phyloP scores from a whole-genome alignment of 176 grass and related monocot genomes.

The Aegilops tauschii region DNA sequence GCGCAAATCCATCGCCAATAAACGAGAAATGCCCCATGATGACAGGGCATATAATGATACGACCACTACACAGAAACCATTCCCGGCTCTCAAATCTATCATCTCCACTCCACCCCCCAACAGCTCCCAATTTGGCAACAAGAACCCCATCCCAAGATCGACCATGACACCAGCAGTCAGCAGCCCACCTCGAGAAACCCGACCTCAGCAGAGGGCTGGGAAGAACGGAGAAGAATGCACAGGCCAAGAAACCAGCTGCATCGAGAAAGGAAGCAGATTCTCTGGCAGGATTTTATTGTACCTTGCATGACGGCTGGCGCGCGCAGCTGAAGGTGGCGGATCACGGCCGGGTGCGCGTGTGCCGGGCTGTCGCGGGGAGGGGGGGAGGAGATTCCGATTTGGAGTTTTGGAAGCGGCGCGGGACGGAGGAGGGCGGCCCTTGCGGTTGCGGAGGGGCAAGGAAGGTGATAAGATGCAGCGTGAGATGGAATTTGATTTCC shows the following conservation, averaged over 20 bases:
- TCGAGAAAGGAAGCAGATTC: not conserved
- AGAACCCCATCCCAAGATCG: not conserved
- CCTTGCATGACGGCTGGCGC: slow-evolving; percentile 4
- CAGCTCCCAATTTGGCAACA: not conserved
- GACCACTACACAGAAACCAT: not conserved
- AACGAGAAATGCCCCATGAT: not conserved
- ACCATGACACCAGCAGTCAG: not conserved
- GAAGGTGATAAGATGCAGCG: not conserved
- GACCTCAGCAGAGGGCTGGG: not conserved
- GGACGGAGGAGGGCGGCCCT: not conserved
- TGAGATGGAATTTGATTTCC: not conserved
- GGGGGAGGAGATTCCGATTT: not conserved
- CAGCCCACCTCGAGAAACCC: not conserved
- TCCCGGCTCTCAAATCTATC: not conserved
- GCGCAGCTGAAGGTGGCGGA: slow-evolving; percentile 1
- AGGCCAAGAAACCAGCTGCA: not conserved
- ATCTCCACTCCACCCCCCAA: not conserved
- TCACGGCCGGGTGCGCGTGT: slow-evolving; percentile 5
- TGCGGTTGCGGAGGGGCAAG: slow-evolving; percentile 17
- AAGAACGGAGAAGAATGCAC: not conserved
- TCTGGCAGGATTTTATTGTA: not conserved
- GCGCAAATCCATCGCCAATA: not conserved
- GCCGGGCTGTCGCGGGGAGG: not conserved
- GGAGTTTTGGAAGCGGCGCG: not conserved
- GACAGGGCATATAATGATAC: not conserved